Base-by-base conservation (phyloP, 805 yeast genomes). In the Ogataea pilisensis region DNA sequence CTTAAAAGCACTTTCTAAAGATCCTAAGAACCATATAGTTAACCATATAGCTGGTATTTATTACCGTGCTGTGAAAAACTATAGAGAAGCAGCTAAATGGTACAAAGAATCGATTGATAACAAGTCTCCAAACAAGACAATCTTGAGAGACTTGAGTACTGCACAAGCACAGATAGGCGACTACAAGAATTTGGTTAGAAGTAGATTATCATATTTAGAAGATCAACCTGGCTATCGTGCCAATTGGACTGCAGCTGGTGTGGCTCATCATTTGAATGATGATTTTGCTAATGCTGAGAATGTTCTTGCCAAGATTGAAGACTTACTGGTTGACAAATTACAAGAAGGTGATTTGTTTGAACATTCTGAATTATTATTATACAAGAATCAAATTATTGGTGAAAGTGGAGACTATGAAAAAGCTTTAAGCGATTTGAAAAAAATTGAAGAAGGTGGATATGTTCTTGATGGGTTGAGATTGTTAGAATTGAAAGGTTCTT, bases 11-110 rank as follows among this genome's bases (percentile, higher is more conserved):
- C 48, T 81, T 19, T 66, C 69, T 26, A 78, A 78, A 50, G 82
- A 76, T 28, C 67, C 77, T 16, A 63, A 69, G 3, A 79, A 87
- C 51, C 80, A 86, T 38, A 76, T 89, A 35, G 84, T 85, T 16
- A 75, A 87, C 64, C 98, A 93, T 55, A 78, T 93, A 52, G 73
- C 86, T 4, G 98, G 96, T 16, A 79, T 91, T 39, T 84, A 83
- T 59, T 83, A 85, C 66, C 74, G 95, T 49, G 69, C 79, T 22
- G 72, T 77, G 34, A 79, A 78, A 49, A 74, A 84, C 48, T 89
- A 85, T 58, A 68, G 68, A 7, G 89, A 82, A 44, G 91, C 98
- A 5, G 80, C 84, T 39, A 78, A 79, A 59, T 84, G 85, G 78
- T 84, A 85, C 61, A 72, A 76, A 45, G 76, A 78, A 5, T 86